phyloP scores from a whole-genome alignment of 1,139 yeast genomes.

The Starmera stellimalicola region DNA sequence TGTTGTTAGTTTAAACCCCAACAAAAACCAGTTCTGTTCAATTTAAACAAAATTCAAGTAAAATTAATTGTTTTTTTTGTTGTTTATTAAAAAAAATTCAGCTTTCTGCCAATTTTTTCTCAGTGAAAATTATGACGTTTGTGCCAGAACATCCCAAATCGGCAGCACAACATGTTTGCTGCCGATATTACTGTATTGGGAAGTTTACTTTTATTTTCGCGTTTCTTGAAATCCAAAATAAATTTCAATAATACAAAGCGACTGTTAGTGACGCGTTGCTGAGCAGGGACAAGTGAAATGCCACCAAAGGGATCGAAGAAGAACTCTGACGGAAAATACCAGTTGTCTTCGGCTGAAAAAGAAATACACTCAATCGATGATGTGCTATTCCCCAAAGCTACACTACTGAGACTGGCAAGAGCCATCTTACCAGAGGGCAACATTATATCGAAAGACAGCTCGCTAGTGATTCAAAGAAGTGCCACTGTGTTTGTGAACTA shows the following conservation, averaged over 20 bases:
- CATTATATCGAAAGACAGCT: slow-evolving; percentile 55
- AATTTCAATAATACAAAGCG: neutral
- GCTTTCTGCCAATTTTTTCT: too few relatives aligned
- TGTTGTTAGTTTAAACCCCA: too few relatives aligned
- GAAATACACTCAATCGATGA: slow-evolving; percentile 61
- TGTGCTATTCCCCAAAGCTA: slow-evolving; percentile 55
- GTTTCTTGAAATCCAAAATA: neutral
- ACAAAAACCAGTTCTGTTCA: too few relatives aligned
- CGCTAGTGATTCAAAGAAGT: slow-evolving; percentile 57
- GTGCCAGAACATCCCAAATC: too few relatives aligned
- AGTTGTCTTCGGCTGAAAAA: slow-evolving; percentile 41
- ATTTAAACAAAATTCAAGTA: too few relatives aligned
- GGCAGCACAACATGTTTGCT: too few relatives aligned
- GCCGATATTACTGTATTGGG: neutral
- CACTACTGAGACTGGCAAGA: slow-evolving; percentile 52
- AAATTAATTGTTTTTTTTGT: too few relatives aligned
- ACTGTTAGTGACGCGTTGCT: neutral
- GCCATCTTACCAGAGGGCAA: slow-evolving; percentile 29
- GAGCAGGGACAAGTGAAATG: slow-evolving; percentile 28
- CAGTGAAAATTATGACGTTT: too few relatives aligned
- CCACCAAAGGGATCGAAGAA: slow-evolving; percentile 83
- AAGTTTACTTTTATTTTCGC: neutral
- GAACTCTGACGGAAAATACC: slow-evolving; percentile 58
- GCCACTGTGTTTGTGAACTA: slow-evolving; percentile 70
- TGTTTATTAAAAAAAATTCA: too few relatives aligned